A percentile compares a stretch with the other conserved stretches of the same genome.
These are phyloP conservation scores for Diaporthe velutina DNA, from an alignment of 2,329 filamentous ascomycete genomes.

Conservation along the genomic window DNA sequence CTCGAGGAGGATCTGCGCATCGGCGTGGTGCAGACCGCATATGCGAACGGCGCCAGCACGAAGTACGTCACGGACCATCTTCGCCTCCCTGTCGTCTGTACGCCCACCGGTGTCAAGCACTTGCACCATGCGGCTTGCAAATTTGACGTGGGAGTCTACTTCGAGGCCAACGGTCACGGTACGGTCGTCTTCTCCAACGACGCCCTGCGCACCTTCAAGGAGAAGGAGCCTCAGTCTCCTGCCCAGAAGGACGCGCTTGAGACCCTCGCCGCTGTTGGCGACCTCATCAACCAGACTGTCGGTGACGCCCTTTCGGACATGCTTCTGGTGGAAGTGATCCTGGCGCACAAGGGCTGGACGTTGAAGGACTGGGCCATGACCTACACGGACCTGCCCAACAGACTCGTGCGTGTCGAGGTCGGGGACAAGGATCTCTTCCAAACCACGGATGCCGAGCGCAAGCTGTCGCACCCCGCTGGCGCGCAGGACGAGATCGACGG, in stretches of 20 bases:
- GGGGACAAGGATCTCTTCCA: constrained; percentile 89
- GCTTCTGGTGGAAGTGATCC: constrained; percentile 94
- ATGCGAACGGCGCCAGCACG: constrained; percentile 95
- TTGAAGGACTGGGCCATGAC: constrained; percentile 92
- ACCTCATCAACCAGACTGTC: constrained; percentile 98
- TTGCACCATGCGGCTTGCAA: constrained; percentile 96
- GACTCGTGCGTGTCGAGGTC: constrained; percentile 93
- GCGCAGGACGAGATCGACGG: constrained; percentile 89
- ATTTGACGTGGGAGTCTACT: constrained; percentile 97
- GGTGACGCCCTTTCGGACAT: constrained; percentile 97
- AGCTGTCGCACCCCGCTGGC: constrained; percentile 82
- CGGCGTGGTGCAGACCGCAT: constrained; percentile 96
- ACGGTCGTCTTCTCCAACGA: constrained; percentile 94
- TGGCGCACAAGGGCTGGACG: constrained; percentile 94
- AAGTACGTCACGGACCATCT: constrained; percentile 91
- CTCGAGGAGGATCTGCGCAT: constrained; percentile 86
- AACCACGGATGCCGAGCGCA: constrained; percentile 92
- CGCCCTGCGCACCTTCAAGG: constrained; percentile 82
- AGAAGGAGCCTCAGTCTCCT: constrained; percentile 87
- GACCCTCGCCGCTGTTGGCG: constrained; percentile 83
- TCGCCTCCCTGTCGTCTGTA: constrained; percentile 91
- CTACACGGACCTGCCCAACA: constrained; percentile 94
- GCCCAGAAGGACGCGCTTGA: constrained; percentile 92
- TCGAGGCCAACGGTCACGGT: constrained; percentile 98
- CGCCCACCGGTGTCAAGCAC: constrained; percentile 96